These are phyloP conservation scores for Castanea crenata DNA, from an alignment of 306 rosid genomes.

Conservation along the genomic window DNA sequence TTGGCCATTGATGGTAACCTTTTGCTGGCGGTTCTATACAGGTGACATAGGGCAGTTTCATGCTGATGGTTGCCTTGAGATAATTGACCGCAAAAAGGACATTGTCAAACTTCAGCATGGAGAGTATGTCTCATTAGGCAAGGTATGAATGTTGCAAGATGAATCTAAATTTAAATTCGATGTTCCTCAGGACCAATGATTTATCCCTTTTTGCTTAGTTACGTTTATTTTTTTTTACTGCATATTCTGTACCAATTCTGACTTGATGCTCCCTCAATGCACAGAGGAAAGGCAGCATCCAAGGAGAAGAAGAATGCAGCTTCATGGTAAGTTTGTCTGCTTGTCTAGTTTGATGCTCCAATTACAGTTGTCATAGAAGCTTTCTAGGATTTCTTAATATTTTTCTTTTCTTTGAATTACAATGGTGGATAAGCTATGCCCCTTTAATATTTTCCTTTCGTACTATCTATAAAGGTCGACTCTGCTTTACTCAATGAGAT, in stretches of 20 bases:
- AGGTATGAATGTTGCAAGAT: too few relatives aligned
- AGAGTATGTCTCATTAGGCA: too few relatives aligned
- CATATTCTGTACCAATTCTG: conserved; percentile 17
- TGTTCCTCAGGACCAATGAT: too few relatives aligned
- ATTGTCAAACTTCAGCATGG: too few relatives aligned
- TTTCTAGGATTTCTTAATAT: not conserved
- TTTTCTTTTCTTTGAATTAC: not conserved
- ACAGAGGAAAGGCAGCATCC: conserved; percentile 6
- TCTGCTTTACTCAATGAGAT: conserved; percentile 22
- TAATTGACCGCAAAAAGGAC: too few relatives aligned
- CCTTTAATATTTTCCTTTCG: not conserved
- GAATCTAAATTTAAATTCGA: too few relatives aligned
- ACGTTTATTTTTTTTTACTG: not conserved
- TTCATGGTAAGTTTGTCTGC: conserved; percentile 19
- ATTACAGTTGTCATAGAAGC: not conserved
- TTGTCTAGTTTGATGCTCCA: not conserved
- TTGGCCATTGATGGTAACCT: too few relatives aligned
- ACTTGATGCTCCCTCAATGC: not conserved
- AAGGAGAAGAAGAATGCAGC: conserved; percentile 14
- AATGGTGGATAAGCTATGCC: not conserved
- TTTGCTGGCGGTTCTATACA: too few relatives aligned
- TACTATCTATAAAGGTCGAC: conserved; percentile 7
- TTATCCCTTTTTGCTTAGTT: too few relatives aligned
- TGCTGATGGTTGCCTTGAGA: too few relatives aligned
- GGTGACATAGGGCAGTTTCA: too few relatives aligned